phyloP scores from a whole-genome alignment of 2,329 filamentous ascomycete genomes.

The Exophiala aquamarina region DNA sequence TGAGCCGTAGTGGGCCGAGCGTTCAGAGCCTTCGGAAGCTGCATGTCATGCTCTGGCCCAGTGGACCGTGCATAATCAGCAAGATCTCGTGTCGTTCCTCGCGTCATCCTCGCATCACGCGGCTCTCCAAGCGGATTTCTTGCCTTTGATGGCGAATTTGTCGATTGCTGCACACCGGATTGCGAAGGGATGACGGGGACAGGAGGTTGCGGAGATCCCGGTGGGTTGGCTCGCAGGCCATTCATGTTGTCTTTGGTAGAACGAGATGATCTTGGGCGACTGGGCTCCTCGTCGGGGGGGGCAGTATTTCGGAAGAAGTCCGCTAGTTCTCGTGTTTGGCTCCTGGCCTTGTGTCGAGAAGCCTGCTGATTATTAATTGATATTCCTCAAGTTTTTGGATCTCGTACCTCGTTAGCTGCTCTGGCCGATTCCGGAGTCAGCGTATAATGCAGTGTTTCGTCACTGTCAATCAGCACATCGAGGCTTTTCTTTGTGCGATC shows the following conservation, averaged over 20 bases:
- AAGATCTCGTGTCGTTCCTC: slow-evolving; percentile 72
- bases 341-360: slow-evolving; percentile 34
- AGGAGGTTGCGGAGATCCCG: slow-evolving; percentile 12
- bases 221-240: slow-evolving; percentile 27
- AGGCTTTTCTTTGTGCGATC: slow-evolving; percentile 65
- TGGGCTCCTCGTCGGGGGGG: slow-evolving; percentile 31
- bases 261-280: slow-evolving; percentile 17
- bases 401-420: slow-evolving; percentile 65
- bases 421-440: slow-evolving; percentile 78
- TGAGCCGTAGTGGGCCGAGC: slow-evolving; percentile 20
- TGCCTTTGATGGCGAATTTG: slow-evolving; percentile 22
- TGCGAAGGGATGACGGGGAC: slow-evolving; percentile 4
- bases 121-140: slow-evolving; percentile 46
- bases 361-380: slow-evolving; percentile 8
- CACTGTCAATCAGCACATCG: slow-evolving; percentile 77
- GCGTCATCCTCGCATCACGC: slow-evolving; percentile 69
- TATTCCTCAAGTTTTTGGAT: neutral
- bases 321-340: slow-evolving; percentile 37
- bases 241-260: slow-evolving; percentile 22
- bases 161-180: slow-evolving; percentile 2
- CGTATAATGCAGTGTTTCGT: slow-evolving; percentile 79
- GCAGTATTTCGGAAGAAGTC: slow-evolving; percentile 39
- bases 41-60: slow-evolving; percentile 59
- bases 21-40: slow-evolving; percentile 23
- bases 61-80: slow-evolving; percentile 87